Percentiles rank a stretch among this genome's conserved stretches.
Conservation (phyloP, 2,329 filamentous ascomycete genomes). For the Boeremia exigua region DNA sequence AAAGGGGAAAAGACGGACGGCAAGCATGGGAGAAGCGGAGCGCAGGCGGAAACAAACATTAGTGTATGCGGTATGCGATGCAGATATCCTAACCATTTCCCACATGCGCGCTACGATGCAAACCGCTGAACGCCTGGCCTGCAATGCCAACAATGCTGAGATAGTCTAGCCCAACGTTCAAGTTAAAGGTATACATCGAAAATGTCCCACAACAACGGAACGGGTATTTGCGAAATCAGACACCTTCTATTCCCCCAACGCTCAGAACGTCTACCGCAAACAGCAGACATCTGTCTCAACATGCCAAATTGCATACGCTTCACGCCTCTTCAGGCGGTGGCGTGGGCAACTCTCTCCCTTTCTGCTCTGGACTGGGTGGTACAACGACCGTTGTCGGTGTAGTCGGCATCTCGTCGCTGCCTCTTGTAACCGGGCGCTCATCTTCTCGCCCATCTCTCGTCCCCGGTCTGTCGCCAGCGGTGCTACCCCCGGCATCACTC, state of each 20-base stretch:
- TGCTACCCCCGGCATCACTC: conserved; percentile 15
- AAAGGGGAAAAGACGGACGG: not conserved
- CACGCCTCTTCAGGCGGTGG: conserved; percentile 36
- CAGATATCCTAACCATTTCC: conserved; percentile 2
- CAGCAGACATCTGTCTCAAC: not conserved
- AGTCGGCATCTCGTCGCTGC: conserved; percentile 14
- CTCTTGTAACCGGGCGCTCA: conserved; percentile 15
- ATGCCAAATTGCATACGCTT: not conserved
- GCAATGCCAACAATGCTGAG: not conserved
- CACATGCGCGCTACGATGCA: conserved; percentile 1
- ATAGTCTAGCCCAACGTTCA: conserved; percentile 11
- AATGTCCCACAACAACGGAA: conserved; percentile 18
- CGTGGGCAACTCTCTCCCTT: conserved; percentile 37
- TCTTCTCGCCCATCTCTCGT: conserved; percentile 20
- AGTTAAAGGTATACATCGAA: conserved; percentile 15
- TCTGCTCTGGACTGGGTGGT: conserved; percentile 46
- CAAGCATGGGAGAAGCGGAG: not conserved
- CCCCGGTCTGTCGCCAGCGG: conserved; percentile 6
- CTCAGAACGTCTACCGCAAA: not conserved
- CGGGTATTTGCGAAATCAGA: conserved; percentile 16
- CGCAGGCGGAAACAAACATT: not conserved
- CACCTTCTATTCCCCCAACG: not conserved
- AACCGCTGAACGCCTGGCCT: not conserved
- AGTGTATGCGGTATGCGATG: not conserved
- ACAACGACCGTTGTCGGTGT: conserved; percentile 47